phyloP scores from a whole-genome alignment of 2,329 filamentous ascomycete species.

The Fusarium irregulare region DNA sequence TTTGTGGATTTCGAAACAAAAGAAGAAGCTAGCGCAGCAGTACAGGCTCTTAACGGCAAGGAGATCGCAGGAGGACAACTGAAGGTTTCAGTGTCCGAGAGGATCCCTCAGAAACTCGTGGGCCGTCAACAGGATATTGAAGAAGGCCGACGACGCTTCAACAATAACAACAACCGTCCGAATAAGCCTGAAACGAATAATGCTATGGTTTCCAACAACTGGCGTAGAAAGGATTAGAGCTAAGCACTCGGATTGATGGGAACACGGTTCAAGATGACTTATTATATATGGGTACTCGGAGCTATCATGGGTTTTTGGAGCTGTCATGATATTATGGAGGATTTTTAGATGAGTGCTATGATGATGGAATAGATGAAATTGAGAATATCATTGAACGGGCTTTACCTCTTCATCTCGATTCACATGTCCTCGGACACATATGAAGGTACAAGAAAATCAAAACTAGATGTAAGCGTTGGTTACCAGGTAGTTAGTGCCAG shows the following conservation, averaged over 20 bases:
- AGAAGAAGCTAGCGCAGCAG: slow-evolving; percentile 65
- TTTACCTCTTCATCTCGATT: accelerated
- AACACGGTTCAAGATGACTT: no score
- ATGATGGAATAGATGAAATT: no score
- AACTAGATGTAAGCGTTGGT: not conserved
- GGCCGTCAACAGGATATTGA: slow-evolving; percentile 5
- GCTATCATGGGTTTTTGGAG: not conserved
- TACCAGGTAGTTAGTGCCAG: no score
- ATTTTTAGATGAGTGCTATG: not conserved
- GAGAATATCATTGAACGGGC: not conserved
- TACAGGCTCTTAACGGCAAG: slow-evolving; percentile 47
- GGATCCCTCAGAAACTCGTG: slow-evolving; percentile 8
- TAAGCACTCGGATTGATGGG: no score
- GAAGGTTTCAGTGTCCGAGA: slow-evolving; percentile 19
- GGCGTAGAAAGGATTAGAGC: slow-evolving; percentile 14
- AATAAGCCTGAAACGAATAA: slow-evolving; percentile 6
- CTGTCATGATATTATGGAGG: not conserved
- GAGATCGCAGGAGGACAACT: not conserved
- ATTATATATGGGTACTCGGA: no score
- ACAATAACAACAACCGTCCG: not conserved
- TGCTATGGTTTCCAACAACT: slow-evolving; percentile 21
- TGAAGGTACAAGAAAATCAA: not conserved
- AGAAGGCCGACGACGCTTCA: not conserved
- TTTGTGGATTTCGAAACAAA: slow-evolving; percentile 71
- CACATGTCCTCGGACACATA: not conserved